Conservation (phyloP, 2,329 filamentous ascomycete genomes). For the Hypoxylon sp. region DNA sequence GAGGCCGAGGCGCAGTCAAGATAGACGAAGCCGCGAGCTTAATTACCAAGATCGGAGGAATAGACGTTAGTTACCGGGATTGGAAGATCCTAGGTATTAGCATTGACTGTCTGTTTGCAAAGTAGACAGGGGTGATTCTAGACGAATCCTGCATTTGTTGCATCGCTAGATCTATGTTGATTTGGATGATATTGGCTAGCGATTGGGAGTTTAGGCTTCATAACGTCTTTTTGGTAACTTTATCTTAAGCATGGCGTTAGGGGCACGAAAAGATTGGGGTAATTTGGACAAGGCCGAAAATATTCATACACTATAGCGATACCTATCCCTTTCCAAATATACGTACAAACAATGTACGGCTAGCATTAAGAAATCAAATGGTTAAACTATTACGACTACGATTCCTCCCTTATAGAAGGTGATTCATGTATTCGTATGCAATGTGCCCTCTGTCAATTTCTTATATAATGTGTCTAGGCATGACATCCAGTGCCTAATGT, state of each 20-base stretch:
- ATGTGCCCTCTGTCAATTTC: too few species aligned
- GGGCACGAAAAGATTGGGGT: conserved; percentile 1
- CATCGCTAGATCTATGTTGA: neutral
- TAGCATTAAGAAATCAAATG: neutral
- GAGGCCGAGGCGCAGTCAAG: conserved; percentile 18
- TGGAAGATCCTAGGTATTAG: neutral
- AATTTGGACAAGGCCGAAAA: neutral
- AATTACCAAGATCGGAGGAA: conserved; percentile 6
- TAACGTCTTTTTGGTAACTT: neutral
- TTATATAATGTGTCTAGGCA: too few species aligned
- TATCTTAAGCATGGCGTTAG: conserved; percentile 29
- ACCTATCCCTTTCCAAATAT: neutral
- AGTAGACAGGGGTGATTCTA: neutral
- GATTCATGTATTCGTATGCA: too few species aligned
- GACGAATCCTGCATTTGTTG: neutral
- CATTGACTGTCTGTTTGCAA: neutral
- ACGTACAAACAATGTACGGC: neutral
- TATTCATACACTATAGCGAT: neutral
- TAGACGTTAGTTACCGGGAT: neutral
- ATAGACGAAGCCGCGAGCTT: conserved; percentile 15
- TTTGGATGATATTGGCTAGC: conserved; percentile 3
- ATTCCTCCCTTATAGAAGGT: too few species aligned
- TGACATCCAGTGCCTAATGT: neutral
- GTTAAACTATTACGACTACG: neutral
- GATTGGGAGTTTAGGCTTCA: conserved; percentile 5